These are phyloP conservation scores for Agrocybe pediades DNA, from an alignment of 768 basidiomycete species.

Conservation along the genomic window DNA sequence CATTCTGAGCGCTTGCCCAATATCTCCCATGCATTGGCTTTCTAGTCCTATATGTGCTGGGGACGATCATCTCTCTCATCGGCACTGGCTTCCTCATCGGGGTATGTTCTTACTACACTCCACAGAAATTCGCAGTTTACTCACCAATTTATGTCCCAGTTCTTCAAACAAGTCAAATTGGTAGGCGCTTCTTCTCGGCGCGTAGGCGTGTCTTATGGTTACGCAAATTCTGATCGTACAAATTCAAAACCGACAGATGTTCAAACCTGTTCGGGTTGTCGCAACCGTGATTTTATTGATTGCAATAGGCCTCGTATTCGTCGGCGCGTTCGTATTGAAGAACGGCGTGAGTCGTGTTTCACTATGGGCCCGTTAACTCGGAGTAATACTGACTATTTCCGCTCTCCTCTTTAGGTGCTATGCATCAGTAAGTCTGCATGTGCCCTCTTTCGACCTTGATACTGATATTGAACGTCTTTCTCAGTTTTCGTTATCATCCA, in stretches of 20 bases:
- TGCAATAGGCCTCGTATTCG: constrained; percentile 80
- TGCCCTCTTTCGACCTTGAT: not conserved
- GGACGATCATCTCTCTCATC: constrained; percentile 78
- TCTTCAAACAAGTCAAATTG: constrained; percentile 78
- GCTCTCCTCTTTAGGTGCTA: constrained; percentile 46
- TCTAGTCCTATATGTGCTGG: constrained; percentile 79
- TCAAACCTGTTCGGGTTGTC: constrained; percentile 87
- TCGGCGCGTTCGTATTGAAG: constrained; percentile 78
- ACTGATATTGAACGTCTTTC: constrained; percentile 7
- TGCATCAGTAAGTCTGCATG: constrained; percentile 57
- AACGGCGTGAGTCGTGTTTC: constrained; percentile 54
- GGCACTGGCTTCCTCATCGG: constrained; percentile 93
- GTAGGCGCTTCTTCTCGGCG: constrained; percentile 37
- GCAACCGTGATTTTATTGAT: constrained; percentile 80
- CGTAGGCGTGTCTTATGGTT: not conserved
- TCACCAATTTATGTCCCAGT: constrained; percentile 46
- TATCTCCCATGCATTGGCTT: too few species aligned
- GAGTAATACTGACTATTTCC: constrained; percentile 1
- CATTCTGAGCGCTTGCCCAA: not conserved
- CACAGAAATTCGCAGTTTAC: not conserved
- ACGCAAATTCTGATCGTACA: not conserved
- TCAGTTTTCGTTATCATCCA: constrained; percentile 90
- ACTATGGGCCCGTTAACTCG: not conserved
- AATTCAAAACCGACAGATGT: constrained; percentile 62
- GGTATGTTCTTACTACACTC: constrained; percentile 45